Conservation (phyloP, 192 early-diverging fungal species). For the Entomortierella parvispora region DNA sequence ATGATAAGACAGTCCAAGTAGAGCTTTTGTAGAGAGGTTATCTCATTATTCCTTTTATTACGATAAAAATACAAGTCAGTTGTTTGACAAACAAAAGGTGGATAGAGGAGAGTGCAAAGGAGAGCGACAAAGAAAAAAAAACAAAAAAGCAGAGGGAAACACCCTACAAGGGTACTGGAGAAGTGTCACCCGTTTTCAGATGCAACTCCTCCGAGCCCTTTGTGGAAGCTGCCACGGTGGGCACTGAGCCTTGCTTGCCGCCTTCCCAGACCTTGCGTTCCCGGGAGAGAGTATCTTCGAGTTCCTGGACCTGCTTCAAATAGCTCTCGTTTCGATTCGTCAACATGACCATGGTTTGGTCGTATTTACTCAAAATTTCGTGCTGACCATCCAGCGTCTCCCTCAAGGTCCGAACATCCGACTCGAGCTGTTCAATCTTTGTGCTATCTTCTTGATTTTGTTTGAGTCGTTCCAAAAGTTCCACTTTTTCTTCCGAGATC, state of each 20-base stretch:
- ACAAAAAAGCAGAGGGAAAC: too few species aligned
- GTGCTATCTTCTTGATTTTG: conserved; percentile 2
- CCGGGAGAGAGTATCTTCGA: background rate
- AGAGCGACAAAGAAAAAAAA: too few species aligned
- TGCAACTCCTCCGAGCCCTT: too few species aligned
- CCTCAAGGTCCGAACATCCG: conserved; percentile 5
- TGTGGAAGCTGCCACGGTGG: too few species aligned
- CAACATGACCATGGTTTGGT: conserved; percentile 4
- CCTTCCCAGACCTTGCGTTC: conserved; percentile 7
- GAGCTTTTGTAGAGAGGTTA: background rate
- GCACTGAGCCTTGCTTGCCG: too few species aligned
- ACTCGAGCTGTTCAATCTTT: background rate
- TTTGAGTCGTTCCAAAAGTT: background rate
- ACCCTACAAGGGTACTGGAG: background rate
- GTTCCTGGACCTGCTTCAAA: conserved; percentile 7
- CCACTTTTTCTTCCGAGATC: conserved; percentile 5
- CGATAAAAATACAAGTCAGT: too few species aligned
- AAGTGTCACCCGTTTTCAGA: background rate
- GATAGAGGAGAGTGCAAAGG: background rate
- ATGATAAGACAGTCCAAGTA: too few species aligned
- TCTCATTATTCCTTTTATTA: background rate
- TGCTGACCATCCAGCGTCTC: conserved; percentile 5
- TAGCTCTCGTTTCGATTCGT: conserved; percentile 13
- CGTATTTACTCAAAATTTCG: conserved; percentile 6
- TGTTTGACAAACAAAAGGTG: background rate